phyloP scores from a whole-genome alignment of 805 yeast genomes.

The Saccharomycopsis olivae region DNA sequence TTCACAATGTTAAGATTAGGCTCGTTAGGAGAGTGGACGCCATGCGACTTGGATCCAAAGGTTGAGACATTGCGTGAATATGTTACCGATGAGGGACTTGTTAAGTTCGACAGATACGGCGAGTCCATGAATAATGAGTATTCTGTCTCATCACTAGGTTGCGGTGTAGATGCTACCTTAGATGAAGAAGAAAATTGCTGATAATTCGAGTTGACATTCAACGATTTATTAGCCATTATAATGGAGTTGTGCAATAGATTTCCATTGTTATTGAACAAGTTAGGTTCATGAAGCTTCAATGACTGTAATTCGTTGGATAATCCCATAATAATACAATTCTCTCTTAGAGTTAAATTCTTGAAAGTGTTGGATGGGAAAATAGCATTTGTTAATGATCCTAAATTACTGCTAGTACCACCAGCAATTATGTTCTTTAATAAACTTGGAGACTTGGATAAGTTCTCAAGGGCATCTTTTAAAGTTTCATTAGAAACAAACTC shows the following conservation, averaged over 20 bases:
- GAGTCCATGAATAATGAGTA: slow-evolving; percentile 16
- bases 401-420: slow-evolving; percentile 21
- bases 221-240: slow-evolving; percentile 39
- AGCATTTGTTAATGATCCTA: slow-evolving; percentile 19
- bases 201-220: slow-evolving; percentile 21
- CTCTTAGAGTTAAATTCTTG: slow-evolving; percentile 18
- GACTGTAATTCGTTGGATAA: slow-evolving; percentile 23
- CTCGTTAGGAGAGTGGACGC: slow-evolving; percentile 18
- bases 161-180: slow-evolving; percentile 7
- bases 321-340: slow-evolving; percentile 18
- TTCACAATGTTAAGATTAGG: slow-evolving; percentile 18
- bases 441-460: slow-evolving; percentile 16
- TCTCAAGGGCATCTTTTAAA: slow-evolving; percentile 14
- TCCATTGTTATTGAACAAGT: slow-evolving; percentile 26
- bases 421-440: slow-evolving; percentile 26
- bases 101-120: slow-evolving; percentile 15
- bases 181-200: slow-evolving; percentile 17
- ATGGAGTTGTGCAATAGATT: slow-evolving; percentile 41
- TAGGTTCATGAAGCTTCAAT: slow-evolving; percentile 17
- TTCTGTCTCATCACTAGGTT: slow-evolving; percentile 6
- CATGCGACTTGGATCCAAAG: slow-evolving; percentile 18
- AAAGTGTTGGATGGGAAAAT: slow-evolving; percentile 22
- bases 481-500: slow-evolving; percentile 21
- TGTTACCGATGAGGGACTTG: slow-evolving; percentile 16
- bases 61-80: slow-evolving; percentile 14